Evolutionary conservation across 1,284 basidiomycete species (phyloP).

Genomic region (Trichosporon ovoides): DNA sequence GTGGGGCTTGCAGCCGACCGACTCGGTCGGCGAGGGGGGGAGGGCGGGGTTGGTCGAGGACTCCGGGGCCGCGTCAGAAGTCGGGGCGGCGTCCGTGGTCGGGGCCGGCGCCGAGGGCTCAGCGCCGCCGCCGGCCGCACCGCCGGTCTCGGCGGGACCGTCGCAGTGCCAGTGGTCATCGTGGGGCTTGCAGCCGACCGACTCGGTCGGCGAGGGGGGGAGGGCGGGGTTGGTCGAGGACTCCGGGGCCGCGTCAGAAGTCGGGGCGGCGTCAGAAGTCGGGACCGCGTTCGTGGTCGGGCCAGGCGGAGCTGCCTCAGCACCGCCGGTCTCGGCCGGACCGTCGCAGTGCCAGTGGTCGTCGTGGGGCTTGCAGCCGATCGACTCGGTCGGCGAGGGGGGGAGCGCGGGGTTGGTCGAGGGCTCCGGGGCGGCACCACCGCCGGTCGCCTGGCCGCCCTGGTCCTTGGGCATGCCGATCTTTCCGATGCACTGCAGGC

Average conservation of each 20-base stretch:
- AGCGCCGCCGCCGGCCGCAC: too few species aligned
- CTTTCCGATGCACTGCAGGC: constrained; percentile 40
- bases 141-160: neutral
- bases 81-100: constrained; percentile 4
- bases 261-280: too few species aligned
- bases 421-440: constrained; percentile 11
- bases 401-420: constrained; percentile 7
- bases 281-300: neutral
- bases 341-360: constrained; percentile 33
- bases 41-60: constrained; percentile 3
- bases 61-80: constrained; percentile 12
- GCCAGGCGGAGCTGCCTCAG: too few species aligned
- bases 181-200: constrained; percentile 25
- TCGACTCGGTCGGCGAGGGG: constrained; percentile 23
- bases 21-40: constrained; percentile 23
- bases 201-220: constrained; percentile 23
- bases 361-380: constrained; percentile 24
- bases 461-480: constrained; percentile 12
- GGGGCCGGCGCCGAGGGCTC: neutral
- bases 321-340: too few species aligned
- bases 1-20: constrained; percentile 25
- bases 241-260: constrained; percentile 12
- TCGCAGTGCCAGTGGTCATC: constrained; percentile 26
- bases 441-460: constrained; percentile 10
- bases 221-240: constrained; percentile 3